phyloP scores from a whole-genome alignment of 208 protist species.

The Wallacemonas rigidus region DNA sequence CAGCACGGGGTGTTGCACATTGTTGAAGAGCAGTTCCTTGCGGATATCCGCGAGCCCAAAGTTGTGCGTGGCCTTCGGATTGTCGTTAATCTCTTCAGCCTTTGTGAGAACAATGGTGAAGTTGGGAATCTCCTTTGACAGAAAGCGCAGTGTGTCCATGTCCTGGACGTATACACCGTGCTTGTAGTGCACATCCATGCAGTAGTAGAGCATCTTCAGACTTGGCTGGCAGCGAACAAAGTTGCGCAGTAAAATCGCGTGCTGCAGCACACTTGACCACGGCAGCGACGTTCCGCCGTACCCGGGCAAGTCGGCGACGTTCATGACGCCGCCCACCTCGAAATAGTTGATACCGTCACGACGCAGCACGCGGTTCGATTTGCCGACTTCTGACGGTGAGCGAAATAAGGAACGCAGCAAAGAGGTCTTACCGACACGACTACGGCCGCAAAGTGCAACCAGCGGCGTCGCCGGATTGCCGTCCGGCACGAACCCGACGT shows the following conservation, averaged over 20 bases:
- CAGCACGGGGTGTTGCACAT: constrained; percentile 83
- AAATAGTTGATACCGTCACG: constrained; percentile 90
- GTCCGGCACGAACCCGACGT: constrained; percentile 80
- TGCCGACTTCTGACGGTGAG: constrained; percentile 57
- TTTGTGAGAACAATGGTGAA: constrained; percentile 92
- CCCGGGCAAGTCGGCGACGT: constrained; percentile 82
- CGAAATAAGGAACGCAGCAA: constrained; percentile 85
- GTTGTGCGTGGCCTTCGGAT: constrained; percentile 21
- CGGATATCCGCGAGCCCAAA: constrained; percentile 69
- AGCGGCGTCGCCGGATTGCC: constrained; percentile 84
- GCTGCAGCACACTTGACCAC: constrained; percentile 80
- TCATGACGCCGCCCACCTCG: constrained; percentile 85
- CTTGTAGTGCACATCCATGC: constrained; percentile 89
- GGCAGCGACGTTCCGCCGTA: constrained; percentile 82
- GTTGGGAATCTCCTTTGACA: constrained; percentile 81
- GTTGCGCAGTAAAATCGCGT: constrained; percentile 85
- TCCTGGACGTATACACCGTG: constrained; percentile 86
- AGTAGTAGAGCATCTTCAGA: constrained; percentile 92
- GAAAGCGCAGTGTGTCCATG: constrained; percentile 85
- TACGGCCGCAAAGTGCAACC: constrained; percentile 74
- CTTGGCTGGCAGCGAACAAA: constrained; percentile 75
- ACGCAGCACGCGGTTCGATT: constrained; percentile 72
- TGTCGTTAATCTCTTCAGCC: constrained; percentile 72
- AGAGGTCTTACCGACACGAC: constrained; percentile 71
- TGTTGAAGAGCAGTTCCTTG: constrained; percentile 79